Evolutionary conservation across 148 eudicot species (phyloP).

Genomic region (Fallopia convolvulus): DNA sequence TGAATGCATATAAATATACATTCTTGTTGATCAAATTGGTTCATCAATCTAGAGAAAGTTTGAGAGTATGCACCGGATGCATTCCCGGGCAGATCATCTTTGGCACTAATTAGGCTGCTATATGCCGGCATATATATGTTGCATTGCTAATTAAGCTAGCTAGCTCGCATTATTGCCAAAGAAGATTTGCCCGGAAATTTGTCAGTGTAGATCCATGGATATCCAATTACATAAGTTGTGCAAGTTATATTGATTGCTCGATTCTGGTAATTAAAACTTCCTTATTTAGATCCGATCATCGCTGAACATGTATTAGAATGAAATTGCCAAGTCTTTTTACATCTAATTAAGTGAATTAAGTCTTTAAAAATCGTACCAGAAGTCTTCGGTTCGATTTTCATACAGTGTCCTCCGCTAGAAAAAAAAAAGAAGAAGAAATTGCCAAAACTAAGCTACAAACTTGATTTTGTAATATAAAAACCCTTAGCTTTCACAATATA

Average conservation of each 20-base stretch:
- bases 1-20: neutral
- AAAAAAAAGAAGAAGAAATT: too few species aligned
- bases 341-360: too few species aligned
- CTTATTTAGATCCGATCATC: neutral
- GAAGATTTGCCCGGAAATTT: neutral
- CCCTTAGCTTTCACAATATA: too few species aligned
- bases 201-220: neutral
- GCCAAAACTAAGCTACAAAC: too few species aligned
- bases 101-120: neutral
- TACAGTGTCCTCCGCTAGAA: too few species aligned
- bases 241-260: neutral
- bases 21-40: neutral
- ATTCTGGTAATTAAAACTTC: neutral
- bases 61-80: neutral
- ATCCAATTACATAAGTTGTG: neutral
- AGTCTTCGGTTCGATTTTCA: too few species aligned
- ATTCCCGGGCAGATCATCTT: neutral
- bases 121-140: neutral
- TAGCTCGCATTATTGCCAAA: neutral
- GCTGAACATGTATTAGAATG: too few species aligned
- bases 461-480: too few species aligned
- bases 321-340: too few species aligned
- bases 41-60: neutral
- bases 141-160: neutral
- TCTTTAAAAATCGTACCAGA: too few species aligned